Evolutionary conservation across 169 alveolate species (phyloP), one percentile per base, ranked within the genome.

Genomic region (Pseudocohnilembus persalinus): DNA sequence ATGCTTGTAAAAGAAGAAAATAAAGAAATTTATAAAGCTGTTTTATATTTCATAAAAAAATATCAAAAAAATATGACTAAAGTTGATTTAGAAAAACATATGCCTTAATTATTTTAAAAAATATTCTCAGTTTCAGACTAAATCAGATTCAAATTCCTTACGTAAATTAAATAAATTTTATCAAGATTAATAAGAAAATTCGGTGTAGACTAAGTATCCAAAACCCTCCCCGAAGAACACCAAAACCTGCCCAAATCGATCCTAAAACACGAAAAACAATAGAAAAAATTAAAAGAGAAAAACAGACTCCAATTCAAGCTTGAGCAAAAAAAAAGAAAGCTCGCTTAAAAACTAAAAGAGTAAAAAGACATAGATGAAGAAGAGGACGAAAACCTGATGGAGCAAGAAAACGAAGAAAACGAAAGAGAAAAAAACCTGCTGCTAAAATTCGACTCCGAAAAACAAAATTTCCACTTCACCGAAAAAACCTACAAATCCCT

Each of bases 381-480:
- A 11, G 31, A 74, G 65, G 82, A 85, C 6, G 73, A 31, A 35
- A 28, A 29, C n/a, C 25, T 63, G 29, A 77, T 76, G 81, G 78
- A 84, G 34, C 74, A 74, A 1, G 85, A 81, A 30, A 78, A 77
- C 65, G 90, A 81, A 74, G 81, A 83, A 27, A 73, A 80, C 64
- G 68, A 75, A 49, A 80, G 74, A 30, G 87, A 86, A 63, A 79
- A 86, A 29, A 86, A 86, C 64, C 30, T 86, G 28, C 74, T 86
- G 28, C 65, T 86, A 27, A 86, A 86, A 65, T 86, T 49, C 74
- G 90, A 86, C 75, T 49, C 15, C 24, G 80, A 86, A 28, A 31
- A 86, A 24, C 73, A 73, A 31, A 73, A 86, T 63, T 86, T 86
- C 82, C 90, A 86, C 31, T 86, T 86, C 64, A 79, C 73, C 29